phyloP scores from a whole-genome alignment of 2,329 filamentous ascomycete genomes.

The Aureobasidium sp. region DNA sequence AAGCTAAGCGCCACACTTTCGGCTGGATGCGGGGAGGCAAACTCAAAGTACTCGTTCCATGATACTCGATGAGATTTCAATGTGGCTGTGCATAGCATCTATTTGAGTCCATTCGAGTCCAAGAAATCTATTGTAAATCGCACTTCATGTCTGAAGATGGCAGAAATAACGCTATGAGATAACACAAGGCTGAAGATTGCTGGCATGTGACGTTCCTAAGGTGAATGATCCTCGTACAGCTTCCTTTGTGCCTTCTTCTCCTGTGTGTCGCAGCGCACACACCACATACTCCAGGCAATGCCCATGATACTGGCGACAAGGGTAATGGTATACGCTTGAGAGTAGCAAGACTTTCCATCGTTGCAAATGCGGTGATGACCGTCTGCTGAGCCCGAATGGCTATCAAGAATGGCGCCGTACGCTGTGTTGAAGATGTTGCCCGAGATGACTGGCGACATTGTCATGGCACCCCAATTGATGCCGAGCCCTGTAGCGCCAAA shows the following conservation, averaged over 20 bases:
- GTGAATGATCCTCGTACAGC: constrained; percentile 12
- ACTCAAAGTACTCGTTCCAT: not conserved
- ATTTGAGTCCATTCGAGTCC: not conserved
- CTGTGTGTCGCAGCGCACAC: constrained; percentile 53
- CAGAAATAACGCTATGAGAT: not conserved
- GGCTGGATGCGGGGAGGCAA: not conserved
- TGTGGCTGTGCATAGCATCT: not conserved
- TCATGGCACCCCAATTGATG: constrained; percentile 97
- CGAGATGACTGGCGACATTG: constrained; percentile 74
- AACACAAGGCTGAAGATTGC: not conserved
- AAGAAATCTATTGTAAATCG: not conserved
- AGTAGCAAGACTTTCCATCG: constrained; percentile 74
- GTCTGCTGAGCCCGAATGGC: constrained; percentile 52
- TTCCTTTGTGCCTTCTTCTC: constrained; percentile 15
- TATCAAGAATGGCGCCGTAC: constrained; percentile 78
- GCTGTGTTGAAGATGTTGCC: constrained; percentile 90
- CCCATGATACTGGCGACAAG: constrained; percentile 63
- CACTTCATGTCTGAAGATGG: not conserved
- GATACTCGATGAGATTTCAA: not conserved
- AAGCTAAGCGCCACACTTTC: not conserved
- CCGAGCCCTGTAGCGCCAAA: constrained; percentile 85
- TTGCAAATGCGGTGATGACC: constrained; percentile 57
- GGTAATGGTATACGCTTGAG: constrained; percentile 71
- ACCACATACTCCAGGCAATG: constrained; percentile 60
- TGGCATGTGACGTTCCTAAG: not conserved